A percentile compares a stretch with the other conserved stretches of the same genome.
Conservation (phyloP, 179 eudicot species). For the Beta macrorhiza region DNA sequence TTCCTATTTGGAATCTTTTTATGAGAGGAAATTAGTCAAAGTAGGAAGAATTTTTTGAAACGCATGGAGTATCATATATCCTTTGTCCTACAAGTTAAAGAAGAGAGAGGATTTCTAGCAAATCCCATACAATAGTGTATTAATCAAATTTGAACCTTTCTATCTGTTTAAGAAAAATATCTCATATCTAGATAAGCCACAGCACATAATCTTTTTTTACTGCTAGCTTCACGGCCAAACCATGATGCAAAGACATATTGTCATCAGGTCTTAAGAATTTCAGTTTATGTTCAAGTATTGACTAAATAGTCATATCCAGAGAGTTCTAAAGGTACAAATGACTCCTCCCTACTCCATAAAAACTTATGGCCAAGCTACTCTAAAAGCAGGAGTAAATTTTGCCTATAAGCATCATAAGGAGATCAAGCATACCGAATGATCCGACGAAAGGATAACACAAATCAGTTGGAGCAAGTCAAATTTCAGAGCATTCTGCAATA, state of each 20-base stretch:
- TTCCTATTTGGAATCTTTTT: too few relatives aligned
- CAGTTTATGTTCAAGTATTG: background rate
- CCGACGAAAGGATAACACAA: slow-evolving; percentile 55
- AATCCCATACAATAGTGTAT: background rate
- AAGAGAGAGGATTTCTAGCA: background rate
- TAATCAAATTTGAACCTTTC: background rate
- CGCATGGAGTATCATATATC: background rate
- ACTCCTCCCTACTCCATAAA: background rate
- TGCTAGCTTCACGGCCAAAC: background rate
- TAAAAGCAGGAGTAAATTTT: slow-evolving; percentile 3
- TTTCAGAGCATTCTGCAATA: slow-evolving; percentile 72
- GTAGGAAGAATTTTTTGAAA: too few relatives aligned
- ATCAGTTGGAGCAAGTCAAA: slow-evolving; percentile 80
- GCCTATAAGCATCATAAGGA: background rate
- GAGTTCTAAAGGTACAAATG: background rate
- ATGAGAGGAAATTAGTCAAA: too few relatives aligned
- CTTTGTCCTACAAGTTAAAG: background rate
- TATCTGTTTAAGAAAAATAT: background rate
- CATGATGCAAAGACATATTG: background rate
- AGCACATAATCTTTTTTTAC: background rate
- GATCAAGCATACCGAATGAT: slow-evolving; percentile 53
- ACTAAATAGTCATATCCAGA: background rate
- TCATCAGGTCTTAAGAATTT: background rate
- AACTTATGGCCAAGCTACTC: background rate
- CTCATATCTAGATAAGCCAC: background rate